Conservation (phyloP, 352 stramenopile species). For the Elongisporangium senticosum region DNA sequence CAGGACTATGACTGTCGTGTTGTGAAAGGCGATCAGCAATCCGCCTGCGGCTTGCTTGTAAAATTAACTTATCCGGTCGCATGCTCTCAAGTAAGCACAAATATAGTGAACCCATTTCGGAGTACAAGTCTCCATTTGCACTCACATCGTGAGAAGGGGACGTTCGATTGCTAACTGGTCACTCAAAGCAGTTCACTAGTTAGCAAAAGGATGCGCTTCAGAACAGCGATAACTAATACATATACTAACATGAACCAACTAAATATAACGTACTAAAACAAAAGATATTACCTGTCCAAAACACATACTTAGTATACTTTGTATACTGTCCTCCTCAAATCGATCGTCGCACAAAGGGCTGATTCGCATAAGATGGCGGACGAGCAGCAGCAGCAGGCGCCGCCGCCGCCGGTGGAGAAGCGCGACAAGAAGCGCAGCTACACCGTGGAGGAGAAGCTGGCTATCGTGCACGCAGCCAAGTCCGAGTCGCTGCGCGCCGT, state of each 20-base stretch:
- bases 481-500: constrained; percentile 46
- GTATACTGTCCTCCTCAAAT: no score
- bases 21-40: neutral
- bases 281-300: no score
- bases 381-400: neutral
- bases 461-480: constrained; percentile 51
- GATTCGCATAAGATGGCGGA: neutral
- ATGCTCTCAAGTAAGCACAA: neutral
- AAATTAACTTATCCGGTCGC: neutral
- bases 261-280: no score
- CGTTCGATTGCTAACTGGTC: no score
- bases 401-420: constrained; percentile 6
- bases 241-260: no score
- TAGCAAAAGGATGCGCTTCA: no score
- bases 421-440: constrained; percentile 72
- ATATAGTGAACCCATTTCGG: neutral
- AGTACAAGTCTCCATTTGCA: neutral
- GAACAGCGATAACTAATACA: no score
- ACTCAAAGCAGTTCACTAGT: no score
- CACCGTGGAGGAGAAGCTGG: constrained; percentile 66
- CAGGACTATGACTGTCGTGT: neutral
- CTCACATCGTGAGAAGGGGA: neutral
- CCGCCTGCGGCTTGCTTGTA: neutral
- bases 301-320: neutral
- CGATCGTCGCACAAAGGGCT: neutral